phyloP scores from a whole-genome alignment of 768 basidiomycete species.

The Dentipellis fragilis region DNA sequence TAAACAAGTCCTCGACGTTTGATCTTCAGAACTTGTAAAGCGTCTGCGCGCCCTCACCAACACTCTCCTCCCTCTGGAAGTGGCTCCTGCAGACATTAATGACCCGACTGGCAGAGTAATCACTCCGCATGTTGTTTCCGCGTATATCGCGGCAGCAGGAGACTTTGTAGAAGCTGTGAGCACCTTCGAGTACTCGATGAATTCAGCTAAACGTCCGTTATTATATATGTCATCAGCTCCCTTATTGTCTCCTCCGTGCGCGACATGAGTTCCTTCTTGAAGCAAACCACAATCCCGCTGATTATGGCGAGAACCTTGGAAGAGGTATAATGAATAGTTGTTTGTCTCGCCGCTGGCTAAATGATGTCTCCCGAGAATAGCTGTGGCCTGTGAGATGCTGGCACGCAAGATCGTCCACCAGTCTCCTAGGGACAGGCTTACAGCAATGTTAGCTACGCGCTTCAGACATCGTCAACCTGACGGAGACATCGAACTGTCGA shows the following conservation, averaged over 20 bases:
- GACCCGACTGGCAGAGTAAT: constrained; percentile 79
- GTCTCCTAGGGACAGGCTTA: constrained; percentile 50
- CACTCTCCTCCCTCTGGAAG: constrained; percentile 72
- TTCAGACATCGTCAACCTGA: constrained; percentile 64
- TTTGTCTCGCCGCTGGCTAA: too few species aligned
- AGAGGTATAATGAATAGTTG: constrained; percentile 38
- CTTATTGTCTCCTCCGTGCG: constrained; percentile 71
- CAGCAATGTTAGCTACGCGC: constrained; percentile 67
- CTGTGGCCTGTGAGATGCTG: constrained; percentile 75
- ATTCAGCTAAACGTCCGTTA: background rate
- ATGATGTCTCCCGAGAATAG: constrained; percentile 25
- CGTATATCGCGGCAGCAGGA: constrained; percentile 74
- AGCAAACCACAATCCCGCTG: constrained; percentile 71
- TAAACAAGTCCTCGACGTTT: background rate
- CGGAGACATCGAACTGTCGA: constrained; percentile 69
- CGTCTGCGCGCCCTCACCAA: constrained; percentile 71
- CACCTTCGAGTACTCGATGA: background rate
- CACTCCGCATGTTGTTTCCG: constrained; percentile 66
- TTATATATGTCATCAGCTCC: constrained; percentile 38
- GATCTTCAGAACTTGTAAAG: constrained; percentile 59
- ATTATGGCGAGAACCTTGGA: constrained; percentile 78
- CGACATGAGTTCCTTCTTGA: constrained; percentile 75
- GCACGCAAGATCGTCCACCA: constrained; percentile 74
- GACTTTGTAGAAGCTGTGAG: constrained; percentile 80
- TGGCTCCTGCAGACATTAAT: constrained; percentile 51